Percentiles rank a stretch among this genome's conserved stretches.
Evolutionary conservation across 768 basidiomycete genomes (phyloP).

Genomic region (Suillus subalutaceus): DNA sequence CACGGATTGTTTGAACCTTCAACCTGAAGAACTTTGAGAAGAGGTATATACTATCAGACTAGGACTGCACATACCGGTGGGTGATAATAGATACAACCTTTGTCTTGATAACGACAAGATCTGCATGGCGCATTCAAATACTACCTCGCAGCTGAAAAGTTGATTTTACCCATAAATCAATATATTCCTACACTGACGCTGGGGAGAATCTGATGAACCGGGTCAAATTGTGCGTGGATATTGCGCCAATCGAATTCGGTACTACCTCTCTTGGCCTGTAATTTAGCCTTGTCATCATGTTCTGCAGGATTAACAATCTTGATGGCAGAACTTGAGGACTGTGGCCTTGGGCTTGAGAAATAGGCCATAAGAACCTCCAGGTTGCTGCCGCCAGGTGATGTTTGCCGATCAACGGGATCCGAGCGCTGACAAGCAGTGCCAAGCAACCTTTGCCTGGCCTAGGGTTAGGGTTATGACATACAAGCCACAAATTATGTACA

Average conservation of each 20-base stretch:
- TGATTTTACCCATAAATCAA: constrained; percentile 80
- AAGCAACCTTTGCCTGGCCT: neutral
- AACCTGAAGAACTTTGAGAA: constrained; percentile 15
- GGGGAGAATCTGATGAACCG: constrained; percentile 55
- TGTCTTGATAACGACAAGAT: constrained; percentile 83
- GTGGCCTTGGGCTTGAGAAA: constrained; percentile 68
- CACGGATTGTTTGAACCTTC: constrained; percentile 30
- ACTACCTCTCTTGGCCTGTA: constrained; percentile 59
- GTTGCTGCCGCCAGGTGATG: neutral
- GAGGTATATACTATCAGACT: neutral
- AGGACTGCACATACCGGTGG: constrained; percentile 53
- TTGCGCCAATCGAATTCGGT: constrained; percentile 6
- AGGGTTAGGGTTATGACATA: neutral
- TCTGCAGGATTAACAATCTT: constrained; percentile 69
- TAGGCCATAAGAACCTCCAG: constrained; percentile 55
- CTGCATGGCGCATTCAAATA: constrained; percentile 39
- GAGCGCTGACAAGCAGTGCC: neutral
- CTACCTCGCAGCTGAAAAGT: neutral
- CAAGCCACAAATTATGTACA: neutral
- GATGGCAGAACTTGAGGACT: constrained; percentile 60
- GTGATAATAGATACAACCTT: constrained; percentile 84
- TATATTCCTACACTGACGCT: constrained; percentile 88
- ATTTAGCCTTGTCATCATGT: constrained; percentile 42
- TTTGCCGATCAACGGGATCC: neutral
- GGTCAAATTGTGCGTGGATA: constrained; percentile 17